Conservation (phyloP, 202 grass and related monocot genomes). For the Digitaria exilis region DNA sequence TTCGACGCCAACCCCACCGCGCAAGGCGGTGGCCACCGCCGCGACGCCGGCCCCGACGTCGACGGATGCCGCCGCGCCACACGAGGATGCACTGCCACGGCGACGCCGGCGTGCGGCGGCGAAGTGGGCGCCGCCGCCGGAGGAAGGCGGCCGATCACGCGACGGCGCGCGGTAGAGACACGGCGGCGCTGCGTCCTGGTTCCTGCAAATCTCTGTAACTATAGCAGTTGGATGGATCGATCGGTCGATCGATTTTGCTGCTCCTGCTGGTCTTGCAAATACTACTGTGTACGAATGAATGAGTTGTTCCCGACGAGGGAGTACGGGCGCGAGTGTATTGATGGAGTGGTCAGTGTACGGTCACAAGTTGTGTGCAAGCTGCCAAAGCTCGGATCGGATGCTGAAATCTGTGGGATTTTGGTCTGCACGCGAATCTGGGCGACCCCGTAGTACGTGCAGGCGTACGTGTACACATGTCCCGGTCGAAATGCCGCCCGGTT, state of each 20-base stretch:
- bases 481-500: not conserved
- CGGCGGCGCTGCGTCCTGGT: too few species aligned
- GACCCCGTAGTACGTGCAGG: not conserved
- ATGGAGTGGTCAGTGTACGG: not conserved
- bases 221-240: too few species aligned
- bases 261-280: not conserved
- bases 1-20: not conserved
- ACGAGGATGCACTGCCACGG: not conserved
- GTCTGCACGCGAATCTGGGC: not conserved
- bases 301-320: too few species aligned
- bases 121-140: not conserved
- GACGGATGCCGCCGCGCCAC: not conserved
- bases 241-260: not conserved
- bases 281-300: too few species aligned
- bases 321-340: not conserved
- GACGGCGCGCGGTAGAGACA: too few species aligned
- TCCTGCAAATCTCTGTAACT: not conserved
- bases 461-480: not conserved
- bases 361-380: not conserved
- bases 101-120: not conserved
- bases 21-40: too few species aligned
- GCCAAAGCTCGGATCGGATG: not conserved
- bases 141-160: too few species aligned
- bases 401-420: too few species aligned
- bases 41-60: not conserved